Conservation (phyloP, 1,139 yeast species). For the Zygosaccharomyces sapae region DNA sequence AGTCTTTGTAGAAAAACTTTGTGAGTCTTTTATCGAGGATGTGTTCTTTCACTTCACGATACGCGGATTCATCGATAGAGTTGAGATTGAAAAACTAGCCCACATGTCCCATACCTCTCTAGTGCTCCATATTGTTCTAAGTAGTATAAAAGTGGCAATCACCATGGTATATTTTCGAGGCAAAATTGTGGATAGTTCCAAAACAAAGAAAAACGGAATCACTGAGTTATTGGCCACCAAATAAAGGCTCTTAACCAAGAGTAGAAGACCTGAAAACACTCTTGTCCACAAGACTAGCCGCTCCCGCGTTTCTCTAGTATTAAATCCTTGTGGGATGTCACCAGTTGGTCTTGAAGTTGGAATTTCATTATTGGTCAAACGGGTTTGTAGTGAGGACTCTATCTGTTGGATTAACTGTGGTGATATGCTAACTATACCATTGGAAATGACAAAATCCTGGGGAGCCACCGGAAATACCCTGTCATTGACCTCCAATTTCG, state of each 20-base stretch:
- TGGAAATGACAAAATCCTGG: conserved; percentile 17
- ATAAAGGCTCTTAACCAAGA: conserved; percentile 22
- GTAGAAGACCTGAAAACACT: conserved; percentile 8
- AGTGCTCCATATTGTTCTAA: conserved; percentile 25
- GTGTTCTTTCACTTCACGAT: conserved; percentile 14
- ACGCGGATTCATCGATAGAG: conserved; percentile 16
- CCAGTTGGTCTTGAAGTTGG: no score
- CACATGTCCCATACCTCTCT: conserved; percentile 29
- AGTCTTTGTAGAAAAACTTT: conserved; percentile 9
- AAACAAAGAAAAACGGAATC: conserved; percentile 21
- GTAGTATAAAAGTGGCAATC: conserved; percentile 16
- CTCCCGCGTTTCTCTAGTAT: no score
- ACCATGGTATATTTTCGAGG: conserved; percentile 20
- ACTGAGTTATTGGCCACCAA: conserved; percentile 24
- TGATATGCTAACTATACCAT: conserved; percentile 15
- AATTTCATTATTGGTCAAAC: conserved; percentile 4
- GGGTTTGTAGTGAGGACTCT: conserved; percentile 12
- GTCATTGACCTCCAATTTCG: conserved; percentile 12
- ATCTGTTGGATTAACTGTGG: conserved; percentile 13
- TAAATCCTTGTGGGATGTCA: conserved; percentile 4
- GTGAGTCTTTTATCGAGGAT: conserved; percentile 11
- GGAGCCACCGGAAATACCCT: conserved; percentile 13
- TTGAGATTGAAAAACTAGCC: conserved; percentile 24
- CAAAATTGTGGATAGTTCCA: conserved; percentile 21
- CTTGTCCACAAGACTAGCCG: conserved; percentile 4